These are phyloP conservation scores for Leccinum fallax DNA, from an alignment of 1,284 basidiomycete species.

Conservation along the genomic window DNA sequence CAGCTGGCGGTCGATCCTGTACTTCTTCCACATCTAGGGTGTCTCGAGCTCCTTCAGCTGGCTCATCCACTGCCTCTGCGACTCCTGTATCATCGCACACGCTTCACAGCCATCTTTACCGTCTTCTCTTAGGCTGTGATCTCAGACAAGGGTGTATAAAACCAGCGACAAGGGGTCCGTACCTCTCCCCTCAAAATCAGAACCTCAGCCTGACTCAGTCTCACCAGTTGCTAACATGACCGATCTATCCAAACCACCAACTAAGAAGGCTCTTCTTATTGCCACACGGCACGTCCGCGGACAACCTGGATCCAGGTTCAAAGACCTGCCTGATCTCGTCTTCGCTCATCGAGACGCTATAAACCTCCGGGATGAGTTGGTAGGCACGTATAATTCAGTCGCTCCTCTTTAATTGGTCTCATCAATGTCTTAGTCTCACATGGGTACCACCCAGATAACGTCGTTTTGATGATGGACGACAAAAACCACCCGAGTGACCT, in stretches of 20 bases:
- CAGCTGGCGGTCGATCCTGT: not conserved
- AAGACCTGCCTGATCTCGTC: constrained; percentile 14
- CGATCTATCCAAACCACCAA: not conserved
- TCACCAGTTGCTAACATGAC: not conserved
- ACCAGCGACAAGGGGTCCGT: not conserved
- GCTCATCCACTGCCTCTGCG: not conserved
- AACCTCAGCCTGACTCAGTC: not conserved
- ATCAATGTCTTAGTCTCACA: constrained; percentile 16
- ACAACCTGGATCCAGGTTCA: constrained; percentile 1
- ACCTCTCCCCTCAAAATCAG: not conserved
- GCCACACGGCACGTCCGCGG: constrained; percentile 16
- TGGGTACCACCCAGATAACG: constrained; percentile 31
- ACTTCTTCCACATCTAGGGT: not conserved
- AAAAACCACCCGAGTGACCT: constrained; percentile 6
- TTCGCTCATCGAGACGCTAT: constrained; percentile 27
- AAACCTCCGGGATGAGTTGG: constrained; percentile 16
- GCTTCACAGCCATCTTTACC: not conserved
- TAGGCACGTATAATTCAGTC: constrained; percentile 11
- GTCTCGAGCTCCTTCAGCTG: not conserved
- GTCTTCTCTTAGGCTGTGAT: not conserved
- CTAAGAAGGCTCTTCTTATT: constrained; percentile 30
- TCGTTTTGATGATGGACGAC: constrained; percentile 37
- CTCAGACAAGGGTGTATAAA: not conserved
- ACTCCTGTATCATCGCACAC: not conserved
- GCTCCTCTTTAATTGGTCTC: constrained; percentile 5